Base-by-base conservation (phyloP, 208 protist genomes). In the Histomonas meleagridis region DNA sequence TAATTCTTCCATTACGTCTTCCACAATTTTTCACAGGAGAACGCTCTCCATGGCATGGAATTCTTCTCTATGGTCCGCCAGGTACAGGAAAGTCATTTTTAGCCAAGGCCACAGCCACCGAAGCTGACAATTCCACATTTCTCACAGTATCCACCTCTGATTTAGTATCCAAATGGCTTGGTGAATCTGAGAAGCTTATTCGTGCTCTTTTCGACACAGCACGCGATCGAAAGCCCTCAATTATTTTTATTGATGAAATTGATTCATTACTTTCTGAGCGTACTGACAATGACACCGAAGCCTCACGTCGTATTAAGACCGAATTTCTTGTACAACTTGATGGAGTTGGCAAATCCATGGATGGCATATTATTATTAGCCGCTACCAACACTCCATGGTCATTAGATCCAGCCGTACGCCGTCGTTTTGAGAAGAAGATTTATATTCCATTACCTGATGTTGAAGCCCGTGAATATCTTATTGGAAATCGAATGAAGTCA, bases 221-320 rank as follows among this genome's bases (percentile, higher is more conserved):
- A 38, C 92, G 92, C 38, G 78, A 97, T 38, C 94, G 96, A 62
- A 95, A 97, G 51, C 96, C 97, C 62, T 96, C 97, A 92, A 99
- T 99, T 92, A 98, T 99, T 70, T 99, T 99, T 94, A 98, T 99
- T 92, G 98, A 99, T 94, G 98, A 99, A 94, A 96, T 99, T 38
- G 98, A 99, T 94, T 98, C 98, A 7, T 93, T 91, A 32, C 95
- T 18, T 93, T 96, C 16, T 92, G 98, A 43, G 95, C 95, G 79
- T 95, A 96, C 40, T 28, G 92, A 92, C 35, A 92, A 93, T 51
- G 97, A 98, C 91, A 96, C 92, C 53, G 97, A 99, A 65, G 90
- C 95, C 2, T 96, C 97, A 40, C 94, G 98, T 18, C 95, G 98
- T 32, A 97, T 99, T 4, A 99, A 99, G 93, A 99, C 97, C 28